Evolutionary conservation across 192 early-diverging fungal genomes (phyloP), one percentile per base, ranked within the genome.

Genomic region (Chytriomyces sp.): DNA sequence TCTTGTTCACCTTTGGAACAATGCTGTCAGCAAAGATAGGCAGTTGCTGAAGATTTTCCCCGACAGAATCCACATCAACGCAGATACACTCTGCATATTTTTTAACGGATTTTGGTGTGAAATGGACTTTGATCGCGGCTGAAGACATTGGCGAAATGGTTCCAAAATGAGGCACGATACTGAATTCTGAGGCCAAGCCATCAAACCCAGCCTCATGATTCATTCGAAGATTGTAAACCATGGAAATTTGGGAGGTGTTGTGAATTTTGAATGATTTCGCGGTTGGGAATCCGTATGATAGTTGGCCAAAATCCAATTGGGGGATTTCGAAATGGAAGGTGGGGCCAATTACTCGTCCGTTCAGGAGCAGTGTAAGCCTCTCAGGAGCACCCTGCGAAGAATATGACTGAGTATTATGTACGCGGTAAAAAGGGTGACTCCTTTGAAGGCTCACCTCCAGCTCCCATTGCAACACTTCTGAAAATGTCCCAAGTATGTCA

Each of bases 171-270:
- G 85, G 89, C 7, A 26, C 28, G 5, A 90, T 67, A 7, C 23
- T 16, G 61, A 88, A 86, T 57, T 89, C 87, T 26, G 53, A 16
- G 16, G 8, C 28, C 16, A 67, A 62, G 26, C 13, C 16, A 59
- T 35, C 53, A 18, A n/a, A 47, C 13, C 44, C 44, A 10, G 18
- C 16, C 20, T 48, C 45, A 6, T n/a, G 10, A 35, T 43, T 72
- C 24, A 79, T 80, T 48, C 83, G 49, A 24, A 90, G 63, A 0
- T 28, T 20, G 70, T 75, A 90, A 0, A 61, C 48, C 87, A 91
- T 91, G 28, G 84, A 76, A 64, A 91, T 90, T 35, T 76, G 71
- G 7, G 86, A 88, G 0, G 86, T 90, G 70, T 91, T 91, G 50
- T 64, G 48, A 7, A 91, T 73, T 0, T 75, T 46, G 5, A 91